These are phyloP conservation scores for Leccinum obscurum DNA, from an alignment of 768 basidiomycete genomes.

Conservation along the genomic window DNA sequence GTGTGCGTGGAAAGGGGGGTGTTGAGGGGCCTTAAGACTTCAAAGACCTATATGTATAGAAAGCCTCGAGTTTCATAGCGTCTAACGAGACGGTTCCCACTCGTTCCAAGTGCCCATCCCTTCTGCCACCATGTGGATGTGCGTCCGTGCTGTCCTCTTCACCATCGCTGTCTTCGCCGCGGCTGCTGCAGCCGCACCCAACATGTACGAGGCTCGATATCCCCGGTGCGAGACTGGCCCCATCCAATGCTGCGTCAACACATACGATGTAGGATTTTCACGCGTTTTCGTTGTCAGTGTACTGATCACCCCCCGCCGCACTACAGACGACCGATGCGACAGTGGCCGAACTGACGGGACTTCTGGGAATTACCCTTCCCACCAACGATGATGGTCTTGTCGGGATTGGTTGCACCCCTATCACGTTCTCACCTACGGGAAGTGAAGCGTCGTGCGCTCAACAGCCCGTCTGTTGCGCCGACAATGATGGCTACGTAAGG, in stretches of 20 bases:
- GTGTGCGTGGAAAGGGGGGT: not conserved
- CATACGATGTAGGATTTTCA: not conserved
- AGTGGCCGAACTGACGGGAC: not conserved
- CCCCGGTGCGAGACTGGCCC: slow-evolving; percentile 15
- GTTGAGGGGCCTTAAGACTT: too few species aligned
- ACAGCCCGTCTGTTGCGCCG: slow-evolving; percentile 22
- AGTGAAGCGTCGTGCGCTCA: slow-evolving; percentile 5
- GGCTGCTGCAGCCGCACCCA: slow-evolving; percentile 10
- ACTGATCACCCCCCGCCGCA: not conserved
- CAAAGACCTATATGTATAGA: slow-evolving; percentile 13
- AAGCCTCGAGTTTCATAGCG: not conserved
- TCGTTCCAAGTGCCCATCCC: not conserved
- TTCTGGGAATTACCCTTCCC: slow-evolving; percentile 2
- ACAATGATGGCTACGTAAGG: slow-evolving; percentile 14
- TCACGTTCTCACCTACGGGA: not conserved
- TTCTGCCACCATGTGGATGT: slow-evolving; percentile 7
- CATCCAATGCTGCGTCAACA: slow-evolving; percentile 11
- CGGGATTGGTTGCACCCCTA: slow-evolving; percentile 9
- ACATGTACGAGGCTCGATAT: slow-evolving; percentile 1
- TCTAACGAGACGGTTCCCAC: not conserved
- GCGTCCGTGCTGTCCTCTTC: slow-evolving; percentile 5
- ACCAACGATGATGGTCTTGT: not conserved
- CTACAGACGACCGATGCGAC: not conserved
- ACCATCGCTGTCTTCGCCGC: slow-evolving; percentile 14
- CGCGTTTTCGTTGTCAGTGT: not conserved